Conservation (phyloP, 2,329 filamentous ascomycete genomes). For the Amauroascus niger region DNA sequence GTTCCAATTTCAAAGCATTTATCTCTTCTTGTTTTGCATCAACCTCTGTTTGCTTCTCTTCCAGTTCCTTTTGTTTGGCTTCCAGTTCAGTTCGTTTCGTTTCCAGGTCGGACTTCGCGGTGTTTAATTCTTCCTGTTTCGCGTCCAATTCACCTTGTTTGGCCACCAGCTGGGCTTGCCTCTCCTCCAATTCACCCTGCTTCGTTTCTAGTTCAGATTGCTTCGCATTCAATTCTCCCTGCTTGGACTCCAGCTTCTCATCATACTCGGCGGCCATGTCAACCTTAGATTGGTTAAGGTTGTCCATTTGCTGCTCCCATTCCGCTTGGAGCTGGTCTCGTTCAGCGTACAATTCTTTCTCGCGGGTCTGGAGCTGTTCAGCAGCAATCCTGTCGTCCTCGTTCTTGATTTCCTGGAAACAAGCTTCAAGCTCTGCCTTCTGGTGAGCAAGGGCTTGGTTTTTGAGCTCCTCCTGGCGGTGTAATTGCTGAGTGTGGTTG, state of each 20-base stretch:
- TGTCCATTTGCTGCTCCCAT: constrained; percentile 32
- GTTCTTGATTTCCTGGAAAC: constrained; percentile 40
- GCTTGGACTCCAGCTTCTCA: constrained; percentile 21
- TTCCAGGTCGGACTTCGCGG: constrained; percentile 20
- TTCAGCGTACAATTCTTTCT: constrained; percentile 38
- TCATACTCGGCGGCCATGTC: constrained; percentile 31
- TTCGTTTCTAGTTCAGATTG: constrained; percentile 27
- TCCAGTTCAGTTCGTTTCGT: constrained; percentile 17
- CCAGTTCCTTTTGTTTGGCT: constrained; percentile 14
- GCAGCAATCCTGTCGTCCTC: constrained; percentile 35
- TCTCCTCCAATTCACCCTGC: constrained; percentile 23
- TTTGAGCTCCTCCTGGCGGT: constrained; percentile 30
- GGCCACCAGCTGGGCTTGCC: constrained; percentile 22
- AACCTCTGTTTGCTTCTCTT: constrained; percentile 15
- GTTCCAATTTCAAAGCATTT: constrained; percentile 19
- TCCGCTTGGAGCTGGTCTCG: constrained; percentile 28
- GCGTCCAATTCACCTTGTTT: constrained; percentile 16
- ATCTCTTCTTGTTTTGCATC: constrained; percentile 16
- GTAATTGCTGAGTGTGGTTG: constrained; percentile 33
- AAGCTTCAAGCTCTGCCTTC: constrained; percentile 38
- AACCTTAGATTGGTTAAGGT: constrained; percentile 31
- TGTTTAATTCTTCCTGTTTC: constrained; percentile 16
- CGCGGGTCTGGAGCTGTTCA: constrained; percentile 30
- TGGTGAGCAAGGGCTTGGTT: constrained; percentile 32
- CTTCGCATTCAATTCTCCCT: constrained; percentile 26